Evolutionary conservation across 2,329 filamentous ascomycete species (phyloP), one percentile per base, ranked within the genome.

Genomic region (Elsinoe fawcettii): DNA sequence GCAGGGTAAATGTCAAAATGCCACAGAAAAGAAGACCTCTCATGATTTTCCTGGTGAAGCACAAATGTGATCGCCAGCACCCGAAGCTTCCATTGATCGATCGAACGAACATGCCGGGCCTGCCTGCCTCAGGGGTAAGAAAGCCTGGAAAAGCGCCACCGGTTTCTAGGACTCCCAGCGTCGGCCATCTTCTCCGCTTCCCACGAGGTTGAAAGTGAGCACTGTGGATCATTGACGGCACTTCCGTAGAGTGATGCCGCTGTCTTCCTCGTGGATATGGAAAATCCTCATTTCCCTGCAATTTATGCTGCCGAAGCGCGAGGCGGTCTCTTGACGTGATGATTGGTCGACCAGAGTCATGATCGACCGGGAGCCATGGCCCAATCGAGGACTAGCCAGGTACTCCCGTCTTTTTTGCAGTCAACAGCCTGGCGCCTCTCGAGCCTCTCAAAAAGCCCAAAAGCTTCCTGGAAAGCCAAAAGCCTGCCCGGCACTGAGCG

Each of bases 251-350:
- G 44, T 7, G 18, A 25, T 47, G n/a, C 44, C 20, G 20, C 23
- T 30, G 22, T 3, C 2, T 8, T n/a, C 23, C 44, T 49, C 44
- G 44, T 49, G 25, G 44, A 30, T 7, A 32, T 12, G 25, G 41
- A 49, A 49, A 32, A 49, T 49, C 44, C 44, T 37, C 27, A 53
- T 53, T 53, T 53, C 49, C 49, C 49, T 36, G 49, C 49, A 53
- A 53, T 37, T 14, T 37, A 16, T 37, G 47, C 18, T 32, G 47
- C 47, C 47, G 47, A 34, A 20, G 47, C 47, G 47, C 47, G 47
- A 51, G 47, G 23, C 47, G 14, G n/a, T 23, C 16, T 51, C 16
- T 34, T 3, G 12, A 53, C 49, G 49, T 23, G 32, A 22, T 25
- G 49, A 39, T 53, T 53, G 49, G 32, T 14, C 20, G n/a, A 23